Base-by-base conservation (phyloP, 176 grass and related monocot genomes). In the Otatea glauca region DNA sequence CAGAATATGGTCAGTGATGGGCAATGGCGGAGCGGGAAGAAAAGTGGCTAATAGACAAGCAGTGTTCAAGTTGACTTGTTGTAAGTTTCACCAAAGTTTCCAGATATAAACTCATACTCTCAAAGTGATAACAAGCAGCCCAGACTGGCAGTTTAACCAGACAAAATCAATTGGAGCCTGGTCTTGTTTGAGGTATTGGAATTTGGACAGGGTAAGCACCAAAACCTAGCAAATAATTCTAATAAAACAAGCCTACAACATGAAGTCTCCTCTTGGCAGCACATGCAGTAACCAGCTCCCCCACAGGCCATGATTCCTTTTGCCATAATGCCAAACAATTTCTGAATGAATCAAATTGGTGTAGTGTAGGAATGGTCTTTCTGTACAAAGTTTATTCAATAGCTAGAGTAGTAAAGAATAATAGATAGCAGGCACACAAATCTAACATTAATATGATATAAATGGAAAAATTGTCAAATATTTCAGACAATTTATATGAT, bases 171-270 rank as follows among this genome's bases (percentile, higher is more conserved):
- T 66, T 15, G 1, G 24, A 37, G 24, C 54, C 27, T 29, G 1
- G 55, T 34, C 14, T 20, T 3, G 68, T 73, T 72, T 73, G 17
- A 83, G 41, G 18, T 72, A 54, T 56, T 34, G 29, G 29, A 29
- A 29, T 29, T 29, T 29, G 2, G 21, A 14, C 41, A 38, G 49
- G 81, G 27, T 14, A 79, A 66, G 39, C 29, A 73, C 43, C 56
- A 76, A 64, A 37, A 49, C 8, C 37, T 72, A 72, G 74, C 5
- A 78, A 84, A 72, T 66, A 77, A 24, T 5, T 72, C 20, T 62
- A 88, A 60, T 63, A 32, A 25, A 82, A 71, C 11, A 78, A 83
- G 24, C 45, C 7, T 51, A 64, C 43, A 77, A 4, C 16, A 79
- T 72, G n/a, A 54, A 71, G 34, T 54, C 2, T 75, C 29, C 24